Evolutionary conservation across 2,329 filamentous ascomycete genomes (phyloP).

Genomic region (Penicillium sp.): DNA sequence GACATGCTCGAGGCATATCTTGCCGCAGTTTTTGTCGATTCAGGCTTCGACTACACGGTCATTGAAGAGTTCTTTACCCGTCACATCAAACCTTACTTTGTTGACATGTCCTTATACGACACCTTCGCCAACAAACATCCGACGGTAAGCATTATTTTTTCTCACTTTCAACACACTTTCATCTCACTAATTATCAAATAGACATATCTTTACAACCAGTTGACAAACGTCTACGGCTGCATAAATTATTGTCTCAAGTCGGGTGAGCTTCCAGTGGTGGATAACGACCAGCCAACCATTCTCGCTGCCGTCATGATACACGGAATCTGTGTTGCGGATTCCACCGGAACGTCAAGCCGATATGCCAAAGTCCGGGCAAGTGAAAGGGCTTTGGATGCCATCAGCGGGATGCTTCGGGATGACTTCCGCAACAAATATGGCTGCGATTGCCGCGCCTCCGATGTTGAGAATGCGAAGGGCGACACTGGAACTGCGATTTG

Average conservation of each 20-base stretch:
- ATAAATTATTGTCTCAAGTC: conserved; percentile 52
- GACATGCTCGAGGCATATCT: conserved; percentile 89
- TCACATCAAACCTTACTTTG: conserved; percentile 75
- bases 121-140: conserved; percentile 84
- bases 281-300: conserved; percentile 52
- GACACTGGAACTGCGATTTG: conserved; percentile 34
- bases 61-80: conserved; percentile 75
- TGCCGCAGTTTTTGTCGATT: conserved; percentile 89
- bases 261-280: conserved; percentile 44
- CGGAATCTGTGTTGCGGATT: conserved; percentile 63
- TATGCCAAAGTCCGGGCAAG: conserved; percentile 67
- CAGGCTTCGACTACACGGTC: conserved; percentile 70
- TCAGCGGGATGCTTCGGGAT: conserved; percentile 52
- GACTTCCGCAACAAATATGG: conserved; percentile 62
- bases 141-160: conserved; percentile 46
- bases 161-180: background rate
- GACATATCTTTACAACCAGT: conserved; percentile 66
- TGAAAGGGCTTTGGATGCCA: conserved; percentile 36
- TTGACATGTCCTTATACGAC: conserved; percentile 84
- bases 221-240: conserved; percentile 68
- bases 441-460: conserved; percentile 59
- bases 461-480: conserved; percentile 6
- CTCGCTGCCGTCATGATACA: conserved; percentile 77
- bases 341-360: conserved; percentile 61
- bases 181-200: conserved; percentile 14